Evolutionary conservation across 345 rosid species (phyloP), one percentile per base, ranked within the genome.

Genomic region (Populus simonii): DNA sequence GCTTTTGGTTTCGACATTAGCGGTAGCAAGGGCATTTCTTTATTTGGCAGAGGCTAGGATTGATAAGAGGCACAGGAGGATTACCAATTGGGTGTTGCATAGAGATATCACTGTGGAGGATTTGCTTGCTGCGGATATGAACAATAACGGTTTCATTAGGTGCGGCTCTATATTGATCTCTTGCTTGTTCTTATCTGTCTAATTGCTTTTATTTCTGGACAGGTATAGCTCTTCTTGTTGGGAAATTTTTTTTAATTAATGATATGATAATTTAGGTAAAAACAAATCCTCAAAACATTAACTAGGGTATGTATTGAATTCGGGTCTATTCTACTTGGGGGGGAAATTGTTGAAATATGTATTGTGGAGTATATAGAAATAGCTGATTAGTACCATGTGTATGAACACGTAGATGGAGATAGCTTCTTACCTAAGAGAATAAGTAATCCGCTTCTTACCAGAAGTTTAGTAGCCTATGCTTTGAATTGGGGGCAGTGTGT

Each of bases 11-110:
- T 88, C 88, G 1, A 84, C 90, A 0, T 67, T 90, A 33, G 90
- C 90, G 0, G 89, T 88, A 65, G 93, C 91, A 8, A 81, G 85
- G 63, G 85, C 89, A 55, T 88, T 88, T 70, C 76, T 84, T 36
- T 88, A 76, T 63, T 74, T 88, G 79, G 89, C 91, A 0, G 89
- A 87, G 79, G 83, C 83, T 13, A 85, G 87, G 62, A 80, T 85
- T 66, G 85, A 85, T 53, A 85, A 81, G 88, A 79, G 89, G 74
- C 88, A 87, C 51, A 77, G 86, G 77, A 83, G 77, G 76, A 73
- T 85, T 68, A 70, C 82, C 15, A 85, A 85, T 76, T 85, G 88
- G 89, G 88, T 85, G 49, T 77, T 87, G 63, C 78, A 78, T n/a
- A 84, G 84, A 53, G 84, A 79, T 51, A 87, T 87, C 67, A 87